Evolutionary conservation across 2,329 filamentous ascomycete genomes (phyloP).

Genomic region (Tolypocladium inflatum): DNA sequence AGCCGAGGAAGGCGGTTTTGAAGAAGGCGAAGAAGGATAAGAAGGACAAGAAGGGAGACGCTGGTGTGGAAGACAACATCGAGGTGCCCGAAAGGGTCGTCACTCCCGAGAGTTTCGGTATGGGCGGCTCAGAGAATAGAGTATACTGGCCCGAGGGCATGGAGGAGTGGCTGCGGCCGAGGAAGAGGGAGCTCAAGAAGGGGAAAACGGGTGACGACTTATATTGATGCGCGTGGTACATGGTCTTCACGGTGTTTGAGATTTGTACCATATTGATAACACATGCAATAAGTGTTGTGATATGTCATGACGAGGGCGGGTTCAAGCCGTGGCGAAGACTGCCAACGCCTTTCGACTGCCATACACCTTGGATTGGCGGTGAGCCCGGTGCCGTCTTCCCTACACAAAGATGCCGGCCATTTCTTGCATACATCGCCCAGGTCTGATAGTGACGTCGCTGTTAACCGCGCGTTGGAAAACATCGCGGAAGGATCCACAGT

Average conservation of each 20-base stretch:
- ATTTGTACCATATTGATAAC: conserved; percentile 10
- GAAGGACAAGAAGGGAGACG: conserved; percentile 22
- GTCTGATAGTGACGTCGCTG: no score
- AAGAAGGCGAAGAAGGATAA: conserved; percentile 27
- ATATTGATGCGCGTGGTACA: conserved; percentile 23
- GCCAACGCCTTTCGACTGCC: no score
- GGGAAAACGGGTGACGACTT: conserved; percentile 19
- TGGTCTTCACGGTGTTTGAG: conserved; percentile 1
- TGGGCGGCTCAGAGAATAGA: conserved; percentile 73
- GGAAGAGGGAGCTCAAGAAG: conserved; percentile 58
- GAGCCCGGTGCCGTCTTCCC: no score
- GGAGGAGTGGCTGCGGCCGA: conserved; percentile 82
- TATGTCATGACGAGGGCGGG: neutral
- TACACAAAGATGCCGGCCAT: no score
- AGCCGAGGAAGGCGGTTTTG: conserved; percentile 41
- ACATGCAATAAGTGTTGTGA: neutral
- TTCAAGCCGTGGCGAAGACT: no score
- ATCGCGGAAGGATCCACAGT: neutral
- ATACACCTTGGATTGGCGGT: no score
- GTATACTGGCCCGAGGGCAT: conserved; percentile 89
- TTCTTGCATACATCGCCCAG: no score
- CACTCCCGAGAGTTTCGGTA: conserved; percentile 61
- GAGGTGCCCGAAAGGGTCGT: conserved; percentile 35
- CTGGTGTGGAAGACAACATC: conserved; percentile 25
- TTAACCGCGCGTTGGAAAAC: neutral